phyloP scores from a whole-genome alignment of 768 basidiomycete species.

The Trametes punicea region DNA sequence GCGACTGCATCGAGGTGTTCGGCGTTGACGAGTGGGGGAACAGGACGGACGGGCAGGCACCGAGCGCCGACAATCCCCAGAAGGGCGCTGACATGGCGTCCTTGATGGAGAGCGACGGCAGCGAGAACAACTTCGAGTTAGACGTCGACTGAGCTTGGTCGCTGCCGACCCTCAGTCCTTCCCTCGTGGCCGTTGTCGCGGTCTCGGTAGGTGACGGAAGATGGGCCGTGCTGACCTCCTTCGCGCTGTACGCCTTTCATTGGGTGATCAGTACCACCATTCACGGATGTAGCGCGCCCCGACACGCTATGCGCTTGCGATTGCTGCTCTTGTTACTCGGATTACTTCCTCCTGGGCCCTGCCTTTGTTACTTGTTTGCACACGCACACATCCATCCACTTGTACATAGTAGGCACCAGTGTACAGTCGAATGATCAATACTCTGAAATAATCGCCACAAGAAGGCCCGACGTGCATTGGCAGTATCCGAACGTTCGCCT shows the following conservation, averaged over 20 bases:
- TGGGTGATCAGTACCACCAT: background rate
- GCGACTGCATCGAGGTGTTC: constrained; percentile 27
- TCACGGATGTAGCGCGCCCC: background rate
- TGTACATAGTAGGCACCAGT: background rate
- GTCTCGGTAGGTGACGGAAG: too few species aligned
- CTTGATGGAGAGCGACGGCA: background rate
- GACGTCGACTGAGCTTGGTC: background rate
- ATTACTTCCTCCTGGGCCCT: background rate
- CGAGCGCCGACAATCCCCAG: constrained; percentile 3
- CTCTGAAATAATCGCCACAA: background rate
- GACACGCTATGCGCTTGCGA: background rate
- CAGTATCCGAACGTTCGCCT: too few species aligned
- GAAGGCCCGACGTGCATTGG: too few species aligned
- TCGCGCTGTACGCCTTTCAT: background rate
- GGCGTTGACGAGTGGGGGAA: constrained; percentile 26
- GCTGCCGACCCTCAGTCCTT: too few species aligned
- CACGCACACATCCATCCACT: background rate
- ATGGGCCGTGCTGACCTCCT: background rate
- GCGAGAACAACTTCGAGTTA: background rate
- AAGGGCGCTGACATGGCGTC: background rate
- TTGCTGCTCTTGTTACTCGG: background rate
- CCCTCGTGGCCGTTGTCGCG: too few species aligned
- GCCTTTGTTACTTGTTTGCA: background rate
- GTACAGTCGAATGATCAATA: background rate
- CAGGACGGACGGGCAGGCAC: constrained; percentile 24